phyloP scores from a whole-genome alignment of 225 moss, liverwort and hornwort species.

The Bryum argenteum region DNA sequence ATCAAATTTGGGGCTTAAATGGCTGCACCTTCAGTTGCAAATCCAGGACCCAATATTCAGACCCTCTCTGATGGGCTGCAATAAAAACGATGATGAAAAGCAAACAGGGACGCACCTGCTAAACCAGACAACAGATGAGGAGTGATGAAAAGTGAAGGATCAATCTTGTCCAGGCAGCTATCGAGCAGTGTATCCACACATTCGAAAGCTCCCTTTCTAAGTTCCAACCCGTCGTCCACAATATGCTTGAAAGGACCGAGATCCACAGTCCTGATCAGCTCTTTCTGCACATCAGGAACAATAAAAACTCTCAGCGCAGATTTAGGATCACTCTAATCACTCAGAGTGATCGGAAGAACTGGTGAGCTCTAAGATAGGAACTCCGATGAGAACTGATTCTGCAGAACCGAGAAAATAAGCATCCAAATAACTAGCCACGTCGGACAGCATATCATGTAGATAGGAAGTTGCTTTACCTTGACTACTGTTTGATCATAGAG shows the following conservation, averaged over 20 bases:
- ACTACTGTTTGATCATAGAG: slow-evolving; percentile 98
- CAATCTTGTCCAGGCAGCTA: slow-evolving; percentile 95
- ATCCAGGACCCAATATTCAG: slow-evolving; percentile 3
- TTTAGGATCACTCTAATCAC: not conserved
- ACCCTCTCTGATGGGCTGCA: slow-evolving; percentile 3
- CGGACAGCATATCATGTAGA: slow-evolving; percentile 12
- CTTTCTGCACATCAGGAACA: slow-evolving; percentile 70
- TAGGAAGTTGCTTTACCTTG: slow-evolving; percentile 58
- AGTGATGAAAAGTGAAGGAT: slow-evolving; percentile 92
- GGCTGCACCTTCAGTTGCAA: not conserved
- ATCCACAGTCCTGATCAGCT: slow-evolving; percentile 96
- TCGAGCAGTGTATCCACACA: slow-evolving; percentile 99
- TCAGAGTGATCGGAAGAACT: no score
- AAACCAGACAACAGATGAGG: slow-evolving; percentile 92
- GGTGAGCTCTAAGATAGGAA: not conserved
- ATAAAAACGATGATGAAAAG: slow-evolving; percentile 14
- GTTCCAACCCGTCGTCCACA: slow-evolving; percentile 96
- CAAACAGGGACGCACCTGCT: slow-evolving; percentile 66
- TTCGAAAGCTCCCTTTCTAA: slow-evolving; percentile 97
- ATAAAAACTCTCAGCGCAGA: slow-evolving; percentile 8
- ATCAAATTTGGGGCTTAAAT: not conserved
- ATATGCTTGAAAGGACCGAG: slow-evolving; percentile 99
- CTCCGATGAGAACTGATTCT: not conserved
- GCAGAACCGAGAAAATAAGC: slow-evolving; percentile 16
- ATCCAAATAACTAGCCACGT: not conserved